Percentiles rank a stretch among this genome's conserved stretches.
These are phyloP conservation scores for Pontederia crassipes DNA, from an alignment of 176 grass and related monocot species.

Conservation along the genomic window DNA sequence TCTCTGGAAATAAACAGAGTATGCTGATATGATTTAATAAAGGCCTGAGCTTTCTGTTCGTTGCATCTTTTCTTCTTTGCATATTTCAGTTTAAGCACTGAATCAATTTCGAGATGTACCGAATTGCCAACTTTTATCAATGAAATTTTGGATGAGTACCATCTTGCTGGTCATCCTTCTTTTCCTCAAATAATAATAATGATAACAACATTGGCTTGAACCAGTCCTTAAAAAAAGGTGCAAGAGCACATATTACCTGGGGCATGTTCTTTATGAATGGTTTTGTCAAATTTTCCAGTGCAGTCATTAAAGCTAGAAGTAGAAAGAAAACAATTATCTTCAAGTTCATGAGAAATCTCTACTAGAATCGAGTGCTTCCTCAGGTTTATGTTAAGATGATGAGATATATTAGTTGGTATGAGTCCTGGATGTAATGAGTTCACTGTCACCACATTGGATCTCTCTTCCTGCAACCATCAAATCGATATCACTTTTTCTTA, in stretches of 20 bases:
- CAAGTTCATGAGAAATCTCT: constrained; percentile 2
- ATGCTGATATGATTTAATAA: background rate
- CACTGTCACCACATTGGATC: constrained; percentile 54
- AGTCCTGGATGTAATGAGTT: constrained; percentile 77
- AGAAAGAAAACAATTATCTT: constrained; percentile 1
- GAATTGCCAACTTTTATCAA: too few relatives aligned
- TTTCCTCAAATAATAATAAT: too few relatives aligned
- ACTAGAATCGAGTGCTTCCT: background rate
- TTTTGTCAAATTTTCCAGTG: constrained; percentile 21
- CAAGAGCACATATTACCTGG: constrained; percentile 25
- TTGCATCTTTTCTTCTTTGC: too few relatives aligned
- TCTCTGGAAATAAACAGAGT: constrained; percentile 35
- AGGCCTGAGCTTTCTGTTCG: too few relatives aligned
- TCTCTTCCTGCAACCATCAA: constrained; percentile 50
- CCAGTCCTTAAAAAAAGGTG: too few relatives aligned
- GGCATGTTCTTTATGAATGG: constrained; percentile 44
- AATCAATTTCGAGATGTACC: too few relatives aligned
- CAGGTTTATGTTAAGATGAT: constrained; percentile 1
- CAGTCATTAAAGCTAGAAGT: constrained; percentile 23
- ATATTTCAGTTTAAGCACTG: too few relatives aligned
- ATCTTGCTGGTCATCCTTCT: too few relatives aligned
- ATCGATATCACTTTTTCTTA: too few relatives aligned
- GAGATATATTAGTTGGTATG: constrained; percentile 48
- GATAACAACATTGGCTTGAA: too few relatives aligned
- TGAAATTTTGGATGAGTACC: too few relatives aligned